Evolutionary conservation across 441 rosid genomes (phyloP), one percentile per base, ranked within the genome.

Genomic region (California macrophylla): DNA sequence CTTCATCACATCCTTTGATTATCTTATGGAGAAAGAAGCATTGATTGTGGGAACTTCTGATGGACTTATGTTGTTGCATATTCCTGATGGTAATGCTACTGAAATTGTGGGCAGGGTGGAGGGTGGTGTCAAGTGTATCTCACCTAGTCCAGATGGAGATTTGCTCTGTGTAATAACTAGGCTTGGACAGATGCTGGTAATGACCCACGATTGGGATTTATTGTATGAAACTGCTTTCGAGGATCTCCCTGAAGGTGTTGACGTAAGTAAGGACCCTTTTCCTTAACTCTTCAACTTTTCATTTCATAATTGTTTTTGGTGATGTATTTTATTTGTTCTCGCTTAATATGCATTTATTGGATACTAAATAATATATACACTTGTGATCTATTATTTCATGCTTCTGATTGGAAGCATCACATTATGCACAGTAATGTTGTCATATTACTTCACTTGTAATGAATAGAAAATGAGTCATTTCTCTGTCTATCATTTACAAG

Each of bases 141-240:
- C 91, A 0, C 91, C 93, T 26, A 91, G 96, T 82, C 96, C 97
- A 0, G 96, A 85, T 69, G 98, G 97, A 64, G 96, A 90, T 79
- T 72, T 90, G 71, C 83, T 91, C 25, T 89, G 86, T 32, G 71
- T 94, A 28, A 75, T 86, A 38, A 74, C 90, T 66, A 93, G 92
- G 15, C 79, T 83, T 16, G 88, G 96, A 16, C 89, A 90, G 85
- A 65, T 94, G 71, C 82, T 94, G 58, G 87, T 93, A 25, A 91
- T 91, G 96, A 93, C 95, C 66, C 89, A 81, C 83, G 98, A 93
- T 80, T 93, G 97, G 98, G 96, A 82, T 83, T 79, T 93, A 77
- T 79, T 91, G 87, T 87, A 85, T 21, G 98, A 93, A 85, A 78
- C 74, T 74, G 52, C 90, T 2, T 52, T 89, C 66, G 88, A 82